Base-by-base conservation (phyloP, 2,329 filamentous ascomycete species). In the Exophiala sp. region DNA sequence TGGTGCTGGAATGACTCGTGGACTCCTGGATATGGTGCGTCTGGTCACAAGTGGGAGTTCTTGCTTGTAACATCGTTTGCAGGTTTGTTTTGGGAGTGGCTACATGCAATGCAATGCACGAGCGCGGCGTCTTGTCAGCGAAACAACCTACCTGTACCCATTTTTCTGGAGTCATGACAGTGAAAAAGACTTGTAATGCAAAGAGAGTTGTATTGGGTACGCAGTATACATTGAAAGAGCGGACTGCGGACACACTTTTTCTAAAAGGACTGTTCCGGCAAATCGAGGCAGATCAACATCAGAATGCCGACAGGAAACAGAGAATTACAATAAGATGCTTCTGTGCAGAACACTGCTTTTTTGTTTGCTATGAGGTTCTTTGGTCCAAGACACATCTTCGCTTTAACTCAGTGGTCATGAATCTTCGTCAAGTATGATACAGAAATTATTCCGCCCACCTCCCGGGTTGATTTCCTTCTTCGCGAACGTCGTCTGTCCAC, bases 371-470 rank as follows among this genome's bases (percentile, higher is more conserved):
- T 40, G 10, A 7, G n/a, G 11, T 40, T 29, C 24, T 29, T 8
- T 1, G 5, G 3, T 29, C 7, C 2, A 29, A 29, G 24, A 29
- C 7, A 29, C 3, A 1, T 2, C 24, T 29, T 8, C 24, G 5
- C 24, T 29, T 29, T 29, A 6, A 24, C 21, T 24, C 21, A 8
- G 24, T 8, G 7, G 24, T 29, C 24, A 29, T 29, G 24, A 29
- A 5, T 39, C 33, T 33, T n/a, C 16, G 45, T 72, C 75, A 56
- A 96, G 69, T 12, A 89, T 80, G 63, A 97, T 85, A 11, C 88
- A 84, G 70, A 97, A 99, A 67, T 99, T 97, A 72, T 99, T 99
- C 68, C 91, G 83, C 20, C 78, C 81, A 49, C 77, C 75, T 9
- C 91, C 91, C 18, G 89, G 80, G 57, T 88, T 86, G 38, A 96